Evolutionary conservation across 2,329 filamentous ascomycete species (phyloP).

Genomic region (Penicillium griseofulvum): DNA sequence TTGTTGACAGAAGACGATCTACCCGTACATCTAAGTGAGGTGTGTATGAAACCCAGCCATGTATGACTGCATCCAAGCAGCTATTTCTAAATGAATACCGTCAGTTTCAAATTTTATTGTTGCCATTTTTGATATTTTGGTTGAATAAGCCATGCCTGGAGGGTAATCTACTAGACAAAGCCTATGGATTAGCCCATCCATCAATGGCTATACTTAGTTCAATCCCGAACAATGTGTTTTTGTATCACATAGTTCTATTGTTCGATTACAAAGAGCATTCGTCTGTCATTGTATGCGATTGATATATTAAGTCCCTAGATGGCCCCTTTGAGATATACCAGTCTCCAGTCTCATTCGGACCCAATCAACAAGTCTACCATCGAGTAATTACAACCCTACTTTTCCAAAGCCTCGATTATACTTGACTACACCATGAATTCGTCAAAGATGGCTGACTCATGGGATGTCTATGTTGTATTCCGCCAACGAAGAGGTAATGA

Average conservation of each 20-base stretch:
- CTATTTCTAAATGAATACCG: neutral
- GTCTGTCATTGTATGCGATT: neutral
- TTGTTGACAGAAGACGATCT: conserved; percentile 30
- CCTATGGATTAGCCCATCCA: neutral
- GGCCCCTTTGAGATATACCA: neutral
- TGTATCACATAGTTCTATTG: neutral
- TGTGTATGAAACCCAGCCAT: neutral
- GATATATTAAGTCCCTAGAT: neutral
- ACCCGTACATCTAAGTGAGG: conserved; percentile 18
- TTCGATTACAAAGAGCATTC: neutral
- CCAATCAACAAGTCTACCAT: neutral
- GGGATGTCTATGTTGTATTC: neutral
- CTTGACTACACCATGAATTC: neutral
- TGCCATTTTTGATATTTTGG: neutral
- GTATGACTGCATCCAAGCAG: neutral
- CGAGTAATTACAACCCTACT: too few species aligned
- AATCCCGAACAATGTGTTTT: neutral
- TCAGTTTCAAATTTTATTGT: neutral
- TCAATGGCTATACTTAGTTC: neutral
- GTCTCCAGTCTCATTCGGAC: neutral
- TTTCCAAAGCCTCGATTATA: neutral
- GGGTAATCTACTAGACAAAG: neutral
- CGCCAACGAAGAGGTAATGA: neutral
- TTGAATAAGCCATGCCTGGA: neutral
- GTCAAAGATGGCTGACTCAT: neutral